phyloP scores from a whole-genome alignment of 2,329 filamentous ascomycete genomes.

The Talaromyces islandicus region DNA sequence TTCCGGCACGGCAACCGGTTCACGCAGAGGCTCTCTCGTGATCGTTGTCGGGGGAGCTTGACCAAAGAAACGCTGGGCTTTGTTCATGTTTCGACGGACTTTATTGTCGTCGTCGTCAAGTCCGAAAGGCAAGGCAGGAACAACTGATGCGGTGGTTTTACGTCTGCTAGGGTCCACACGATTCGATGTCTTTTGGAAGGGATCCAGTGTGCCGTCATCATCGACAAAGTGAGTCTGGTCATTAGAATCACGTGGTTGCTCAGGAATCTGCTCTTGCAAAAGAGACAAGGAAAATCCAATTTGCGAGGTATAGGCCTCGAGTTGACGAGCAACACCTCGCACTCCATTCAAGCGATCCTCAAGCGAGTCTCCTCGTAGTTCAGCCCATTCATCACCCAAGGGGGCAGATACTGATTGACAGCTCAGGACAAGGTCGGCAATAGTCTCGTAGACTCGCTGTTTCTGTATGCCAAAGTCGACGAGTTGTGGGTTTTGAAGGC shows the following conservation, averaged over 20 bases:
- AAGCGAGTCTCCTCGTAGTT: conserved; percentile 80
- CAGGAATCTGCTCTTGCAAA: conserved; percentile 71
- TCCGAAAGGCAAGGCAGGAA: conserved; percentile 32
- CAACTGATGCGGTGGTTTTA: conserved; percentile 35
- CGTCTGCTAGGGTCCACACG: conserved; percentile 35
- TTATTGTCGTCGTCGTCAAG: conserved; percentile 32
- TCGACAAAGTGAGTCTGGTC: conserved; percentile 25
- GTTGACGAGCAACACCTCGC: conserved; percentile 65
- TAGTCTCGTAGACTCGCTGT: conserved; percentile 87
- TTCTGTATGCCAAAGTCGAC: conserved; percentile 86
- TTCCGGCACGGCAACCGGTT: conserved; percentile 53
- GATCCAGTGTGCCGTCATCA: conserved; percentile 17
- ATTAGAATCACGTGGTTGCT: conserved; percentile 42
- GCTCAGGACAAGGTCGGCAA: conserved; percentile 78
- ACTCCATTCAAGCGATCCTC: conserved; percentile 82
- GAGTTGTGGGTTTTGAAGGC: conserved; percentile 76
- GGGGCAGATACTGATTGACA: conserved; percentile 91
- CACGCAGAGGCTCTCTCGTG: conserved; percentile 29
- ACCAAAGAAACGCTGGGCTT: conserved; percentile 43
- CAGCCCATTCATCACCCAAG: conserved; percentile 90
- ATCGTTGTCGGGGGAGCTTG: conserved; percentile 38
- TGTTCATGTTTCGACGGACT: conserved; percentile 40
- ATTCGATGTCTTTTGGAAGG: conserved; percentile 18
- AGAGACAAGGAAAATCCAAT: conserved; percentile 83
- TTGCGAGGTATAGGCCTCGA: conserved; percentile 82